phyloP scores from a whole-genome alignment of 2,329 filamentous ascomycete genomes.

The Phyllosticta citribraziliensis region DNA sequence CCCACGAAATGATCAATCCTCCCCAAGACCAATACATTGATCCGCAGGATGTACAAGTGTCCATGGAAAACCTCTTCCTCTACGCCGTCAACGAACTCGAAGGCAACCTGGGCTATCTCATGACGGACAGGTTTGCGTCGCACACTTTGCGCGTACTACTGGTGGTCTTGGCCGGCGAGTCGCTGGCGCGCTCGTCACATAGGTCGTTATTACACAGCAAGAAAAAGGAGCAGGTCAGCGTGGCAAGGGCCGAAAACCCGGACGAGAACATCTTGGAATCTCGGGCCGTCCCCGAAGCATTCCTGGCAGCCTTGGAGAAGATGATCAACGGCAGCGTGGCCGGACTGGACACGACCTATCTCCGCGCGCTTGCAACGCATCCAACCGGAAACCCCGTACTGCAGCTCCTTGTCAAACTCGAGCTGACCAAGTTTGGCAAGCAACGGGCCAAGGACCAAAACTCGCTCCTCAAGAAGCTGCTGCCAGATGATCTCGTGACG shows the following conservation, averaged over 20 bases:
- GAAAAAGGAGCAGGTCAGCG: constrained; percentile 73
- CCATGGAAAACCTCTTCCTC: constrained; percentile 80
- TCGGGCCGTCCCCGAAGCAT: constrained; percentile 63
- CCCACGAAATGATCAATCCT: constrained; percentile 54
- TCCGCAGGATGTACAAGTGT: constrained; percentile 43
- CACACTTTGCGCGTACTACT: constrained; percentile 82
- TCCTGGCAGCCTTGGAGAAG: constrained; percentile 66
- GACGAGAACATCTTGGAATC: constrained; percentile 32
- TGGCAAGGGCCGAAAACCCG: constrained; percentile 39
- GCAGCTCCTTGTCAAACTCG: constrained; percentile 81
- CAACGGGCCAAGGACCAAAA: constrained; percentile 53
- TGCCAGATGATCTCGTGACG: constrained; percentile 68
- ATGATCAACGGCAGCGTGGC: constrained; percentile 69
- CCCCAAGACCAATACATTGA: constrained; percentile 32
- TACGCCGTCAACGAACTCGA: constrained; percentile 80
- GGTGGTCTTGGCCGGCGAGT: constrained; percentile 73
- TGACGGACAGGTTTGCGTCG: constrained; percentile 84
- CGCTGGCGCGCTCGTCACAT: constrained; percentile 52
- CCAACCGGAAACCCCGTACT: constrained; percentile 85
- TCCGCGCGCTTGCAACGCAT: constrained; percentile 77
- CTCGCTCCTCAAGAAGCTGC: constrained; percentile 63
- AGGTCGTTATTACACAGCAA: constrained; percentile 79
- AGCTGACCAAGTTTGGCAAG: constrained; percentile 65
- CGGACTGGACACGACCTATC: constrained; percentile 65
- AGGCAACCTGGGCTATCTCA: constrained; percentile 67